Evolutionary conservation across 768 basidiomycete species (phyloP).

Genomic region (Mycena galopus): DNA sequence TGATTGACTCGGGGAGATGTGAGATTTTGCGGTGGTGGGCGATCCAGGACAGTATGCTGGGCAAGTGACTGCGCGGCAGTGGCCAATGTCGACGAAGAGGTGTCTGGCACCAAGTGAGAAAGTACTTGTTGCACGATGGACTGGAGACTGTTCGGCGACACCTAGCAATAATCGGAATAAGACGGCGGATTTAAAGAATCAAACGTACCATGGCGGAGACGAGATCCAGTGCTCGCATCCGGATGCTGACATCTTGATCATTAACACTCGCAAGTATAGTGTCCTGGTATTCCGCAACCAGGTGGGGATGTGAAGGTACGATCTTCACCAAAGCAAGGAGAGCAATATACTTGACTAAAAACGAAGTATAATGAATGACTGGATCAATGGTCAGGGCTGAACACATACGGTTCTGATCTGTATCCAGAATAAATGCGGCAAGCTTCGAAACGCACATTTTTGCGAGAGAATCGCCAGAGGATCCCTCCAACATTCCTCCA

Average conservation of each 20-base stretch:
- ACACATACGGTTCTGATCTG: slow-evolving; percentile 93
- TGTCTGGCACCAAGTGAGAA: slow-evolving; percentile 82
- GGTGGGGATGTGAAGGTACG: slow-evolving; percentile 89
- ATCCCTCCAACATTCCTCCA: slow-evolving; percentile 91
- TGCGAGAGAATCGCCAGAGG: slow-evolving; percentile 84
- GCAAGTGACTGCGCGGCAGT: slow-evolving; percentile 74
- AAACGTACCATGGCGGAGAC: slow-evolving; percentile 88
- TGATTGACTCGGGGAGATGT: slow-evolving; percentile 73
- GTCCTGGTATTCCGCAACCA: slow-evolving; percentile 93
- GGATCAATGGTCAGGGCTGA: neutral
- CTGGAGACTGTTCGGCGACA: slow-evolving; percentile 86
- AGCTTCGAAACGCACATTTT: slow-evolving; percentile 93
- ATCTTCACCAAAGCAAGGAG: slow-evolving; percentile 96
- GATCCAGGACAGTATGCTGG: slow-evolving; percentile 53
- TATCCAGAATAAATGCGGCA: slow-evolving; percentile 90
- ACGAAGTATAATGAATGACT: slow-evolving; percentile 24
- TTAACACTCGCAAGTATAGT: slow-evolving; percentile 91
- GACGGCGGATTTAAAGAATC: neutral
- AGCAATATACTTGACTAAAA: slow-evolving; percentile 96
- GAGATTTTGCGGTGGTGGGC: slow-evolving; percentile 48
- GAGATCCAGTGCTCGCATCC: slow-evolving; percentile 95
- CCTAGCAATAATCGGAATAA: slow-evolving; percentile 59
- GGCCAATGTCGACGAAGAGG: slow-evolving; percentile 61
- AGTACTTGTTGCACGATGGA: slow-evolving; percentile 92
- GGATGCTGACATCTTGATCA: slow-evolving; percentile 95